Conservation (phyloP, 1,284 basidiomycete species). For the Ganoderma multipileum region DNA sequence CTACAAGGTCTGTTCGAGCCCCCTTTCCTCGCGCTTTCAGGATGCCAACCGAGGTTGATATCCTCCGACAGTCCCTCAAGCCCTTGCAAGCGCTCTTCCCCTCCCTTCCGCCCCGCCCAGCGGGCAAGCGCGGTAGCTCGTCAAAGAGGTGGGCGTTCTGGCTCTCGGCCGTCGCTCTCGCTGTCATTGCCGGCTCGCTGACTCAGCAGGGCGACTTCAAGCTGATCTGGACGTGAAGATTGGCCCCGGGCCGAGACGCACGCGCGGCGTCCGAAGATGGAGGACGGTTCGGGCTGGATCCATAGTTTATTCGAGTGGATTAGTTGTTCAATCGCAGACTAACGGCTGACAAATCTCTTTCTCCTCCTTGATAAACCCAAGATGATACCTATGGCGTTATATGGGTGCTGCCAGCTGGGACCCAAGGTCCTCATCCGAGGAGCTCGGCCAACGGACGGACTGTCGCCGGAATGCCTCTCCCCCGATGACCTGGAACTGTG, state of each 20-base stretch:
- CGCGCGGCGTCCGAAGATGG: too few relatives aligned
- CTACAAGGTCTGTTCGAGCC: constrained; percentile 5
- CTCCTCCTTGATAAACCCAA: background rate
- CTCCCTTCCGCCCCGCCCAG: constrained; percentile 4
- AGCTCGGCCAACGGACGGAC: background rate
- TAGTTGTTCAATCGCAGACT: too few relatives aligned
- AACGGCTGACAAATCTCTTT: constrained; percentile 15
- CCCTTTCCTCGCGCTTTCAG: too few relatives aligned
- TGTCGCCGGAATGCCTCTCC: background rate
- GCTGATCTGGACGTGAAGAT: background rate
- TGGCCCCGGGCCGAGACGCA: too few relatives aligned
- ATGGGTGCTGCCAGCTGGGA: background rate
- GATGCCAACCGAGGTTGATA: background rate
- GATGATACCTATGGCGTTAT: background rate
- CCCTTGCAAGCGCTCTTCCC: background rate
- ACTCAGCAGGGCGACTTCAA: background rate
- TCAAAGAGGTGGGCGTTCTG: constrained; percentile 35
- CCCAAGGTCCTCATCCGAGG: background rate
- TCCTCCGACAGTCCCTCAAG: background rate
- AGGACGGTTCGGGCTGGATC: too few relatives aligned
- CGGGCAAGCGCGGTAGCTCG: constrained; percentile 3
- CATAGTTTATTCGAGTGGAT: too few relatives aligned
- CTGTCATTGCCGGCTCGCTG: background rate
- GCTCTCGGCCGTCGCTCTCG: constrained; percentile 16
- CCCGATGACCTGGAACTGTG: background rate